These are phyloP conservation scores for Sporothrix brunneoviolacea DNA, from an alignment of 2,329 filamentous ascomycete genomes.

Conservation along the genomic window DNA sequence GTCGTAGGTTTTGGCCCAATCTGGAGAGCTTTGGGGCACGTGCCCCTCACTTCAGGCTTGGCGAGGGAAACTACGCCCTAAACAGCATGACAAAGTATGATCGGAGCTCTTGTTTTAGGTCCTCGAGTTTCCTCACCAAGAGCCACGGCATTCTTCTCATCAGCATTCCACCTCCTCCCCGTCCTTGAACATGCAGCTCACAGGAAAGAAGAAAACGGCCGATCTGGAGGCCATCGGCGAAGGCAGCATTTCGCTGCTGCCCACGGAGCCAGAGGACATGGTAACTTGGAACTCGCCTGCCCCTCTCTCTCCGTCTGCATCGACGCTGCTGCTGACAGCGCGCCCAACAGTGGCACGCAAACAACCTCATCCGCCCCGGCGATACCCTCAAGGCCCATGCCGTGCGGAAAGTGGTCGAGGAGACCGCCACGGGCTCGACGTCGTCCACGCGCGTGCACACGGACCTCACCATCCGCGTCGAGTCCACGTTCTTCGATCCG, in stretches of 20 bases:
- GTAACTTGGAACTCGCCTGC: no score
- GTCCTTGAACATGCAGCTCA: constrained; percentile 22
- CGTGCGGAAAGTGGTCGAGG: constrained; percentile 46
- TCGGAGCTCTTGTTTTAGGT: no score
- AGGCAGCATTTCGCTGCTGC: constrained; percentile 33
- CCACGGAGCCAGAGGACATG: constrained; percentile 39
- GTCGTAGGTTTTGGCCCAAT: no score
- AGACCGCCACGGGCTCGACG: constrained; percentile 40
- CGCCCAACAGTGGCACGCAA: constrained; percentile 50
- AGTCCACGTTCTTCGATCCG: constrained; percentile 53
- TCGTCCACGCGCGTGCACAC: constrained; percentile 47
- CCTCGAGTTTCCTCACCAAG: no score
- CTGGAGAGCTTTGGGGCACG: no score
- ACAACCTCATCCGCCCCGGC: constrained; percentile 50
- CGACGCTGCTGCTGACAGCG: constrained; percentile 33
- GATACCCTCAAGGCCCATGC: constrained; percentile 50
- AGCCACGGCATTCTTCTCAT: no score
- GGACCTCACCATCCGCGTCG: constrained; percentile 51
- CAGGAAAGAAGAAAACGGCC: constrained; percentile 31
- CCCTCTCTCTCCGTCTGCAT: no score
- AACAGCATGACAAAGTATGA: no score
- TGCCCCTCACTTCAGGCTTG: no score
- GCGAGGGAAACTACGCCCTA: no score
- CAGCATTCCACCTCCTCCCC: no score
- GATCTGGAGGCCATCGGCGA: constrained; percentile 32